Evolutionary conservation across 1,284 basidiomycete genomes (phyloP).

Genomic region (Leccinum subrobustum): DNA sequence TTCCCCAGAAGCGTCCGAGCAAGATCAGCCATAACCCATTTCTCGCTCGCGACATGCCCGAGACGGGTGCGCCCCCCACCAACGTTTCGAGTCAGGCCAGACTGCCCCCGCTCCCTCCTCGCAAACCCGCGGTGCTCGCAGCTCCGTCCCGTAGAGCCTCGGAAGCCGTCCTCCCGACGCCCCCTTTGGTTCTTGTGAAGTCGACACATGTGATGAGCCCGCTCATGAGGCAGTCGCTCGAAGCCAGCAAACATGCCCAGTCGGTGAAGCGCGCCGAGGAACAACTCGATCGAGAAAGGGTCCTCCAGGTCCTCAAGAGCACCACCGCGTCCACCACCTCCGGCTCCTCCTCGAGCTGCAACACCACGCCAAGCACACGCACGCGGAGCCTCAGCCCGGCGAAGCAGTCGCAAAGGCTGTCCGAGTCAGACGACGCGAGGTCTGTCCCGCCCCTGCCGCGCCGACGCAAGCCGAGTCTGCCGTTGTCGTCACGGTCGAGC

Average conservation of each 20-base stretch:
- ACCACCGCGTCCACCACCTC: conserved; percentile 17
- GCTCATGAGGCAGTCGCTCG: conserved; percentile 67
- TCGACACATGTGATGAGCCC: conserved; percentile 48
- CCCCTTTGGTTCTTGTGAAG: conserved; percentile 23
- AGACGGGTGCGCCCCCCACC: conserved; percentile 8
- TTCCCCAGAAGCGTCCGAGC: conserved; percentile 20
- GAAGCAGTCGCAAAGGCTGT: conserved; percentile 36
- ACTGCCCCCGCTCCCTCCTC: conserved; percentile 36
- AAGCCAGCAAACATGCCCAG: conserved; percentile 67
- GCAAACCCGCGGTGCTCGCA: conserved; percentile 32
- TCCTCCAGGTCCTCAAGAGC: conserved; percentile 64
- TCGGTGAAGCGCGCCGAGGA: conserved; percentile 65
- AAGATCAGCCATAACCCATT: conserved; percentile 35
- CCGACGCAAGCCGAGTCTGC: conserved; percentile 25
- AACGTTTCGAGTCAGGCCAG: conserved; percentile 12
- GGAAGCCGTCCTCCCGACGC: conserved; percentile 7
- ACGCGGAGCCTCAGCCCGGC: conserved; percentile 31
- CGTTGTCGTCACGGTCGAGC: conserved; percentile 26
- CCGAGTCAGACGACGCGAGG: conserved; percentile 35
- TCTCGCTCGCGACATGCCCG: conserved; percentile 26
- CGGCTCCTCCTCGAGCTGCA: conserved; percentile 17
- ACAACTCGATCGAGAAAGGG: conserved; percentile 63
- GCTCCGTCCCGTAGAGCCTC: conserved; percentile 24
- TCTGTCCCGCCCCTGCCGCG: conserved; percentile 29
- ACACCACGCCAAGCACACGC: conserved; percentile 5